Percentiles rank a stretch among this genome's conserved stretches.
These are phyloP conservation scores for Saturnispora quitensis DNA, from an alignment of 805 yeast genomes.

Conservation along the genomic window DNA sequence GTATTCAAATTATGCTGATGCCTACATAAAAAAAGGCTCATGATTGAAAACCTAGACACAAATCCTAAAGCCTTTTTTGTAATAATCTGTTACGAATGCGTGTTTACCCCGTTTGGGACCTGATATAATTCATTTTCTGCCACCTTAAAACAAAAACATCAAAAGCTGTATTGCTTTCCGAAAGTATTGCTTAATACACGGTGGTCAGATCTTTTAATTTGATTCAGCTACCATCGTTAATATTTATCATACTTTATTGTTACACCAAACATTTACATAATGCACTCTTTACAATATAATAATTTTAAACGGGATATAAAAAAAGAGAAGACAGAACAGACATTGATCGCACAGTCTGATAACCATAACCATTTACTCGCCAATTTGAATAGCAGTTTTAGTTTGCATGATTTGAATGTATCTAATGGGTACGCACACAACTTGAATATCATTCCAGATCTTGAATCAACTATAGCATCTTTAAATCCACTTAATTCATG, in stretches of 20 bases:
- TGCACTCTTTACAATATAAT: not conserved
- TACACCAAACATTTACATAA: not conserved
- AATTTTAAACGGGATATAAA: not conserved
- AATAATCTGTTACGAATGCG: not conserved
- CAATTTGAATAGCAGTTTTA: not conserved
- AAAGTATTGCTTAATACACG: not conserved
- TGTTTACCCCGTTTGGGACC: not conserved
- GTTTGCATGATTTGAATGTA: not conserved
- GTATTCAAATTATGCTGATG: not conserved
- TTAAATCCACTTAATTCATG: not conserved
- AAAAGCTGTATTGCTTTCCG: not conserved
- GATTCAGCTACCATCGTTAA: not conserved
- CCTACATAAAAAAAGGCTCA: not conserved
- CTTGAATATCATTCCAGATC: not conserved
- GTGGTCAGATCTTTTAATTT: not conserved
- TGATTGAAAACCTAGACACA: not conserved
- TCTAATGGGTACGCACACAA: not conserved
- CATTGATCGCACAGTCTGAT: not conserved
- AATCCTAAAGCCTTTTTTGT: not conserved
- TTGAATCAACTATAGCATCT: not conserved
- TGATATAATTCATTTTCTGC: not conserved
- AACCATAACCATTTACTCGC: not conserved
- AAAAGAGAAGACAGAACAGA: not conserved
- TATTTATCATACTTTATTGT: not conserved
- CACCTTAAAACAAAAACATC: not conserved